Percentiles rank a stretch among this genome's conserved stretches.
These are phyloP conservation scores for Hordeum marinum DNA, from an alignment of 176 grass and related monocot genomes.

Conservation along the genomic window DNA sequence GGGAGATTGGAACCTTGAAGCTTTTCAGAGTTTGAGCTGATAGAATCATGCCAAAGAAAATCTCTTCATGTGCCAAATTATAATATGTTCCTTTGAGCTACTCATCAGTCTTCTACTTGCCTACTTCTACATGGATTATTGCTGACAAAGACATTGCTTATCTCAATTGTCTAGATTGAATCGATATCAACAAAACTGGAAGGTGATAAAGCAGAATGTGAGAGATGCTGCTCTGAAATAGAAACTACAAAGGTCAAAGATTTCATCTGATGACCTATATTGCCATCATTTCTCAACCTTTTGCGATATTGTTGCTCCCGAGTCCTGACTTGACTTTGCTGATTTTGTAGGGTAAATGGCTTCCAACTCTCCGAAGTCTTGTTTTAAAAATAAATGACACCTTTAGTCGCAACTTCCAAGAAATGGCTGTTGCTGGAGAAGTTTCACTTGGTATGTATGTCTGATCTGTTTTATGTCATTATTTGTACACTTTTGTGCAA, in stretches of 20 bases:
- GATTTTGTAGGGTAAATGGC: conserved; percentile 71
- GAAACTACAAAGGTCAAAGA: conserved; percentile 68
- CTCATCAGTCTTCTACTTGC: conserved; percentile 8
- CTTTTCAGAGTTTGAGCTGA: conserved; percentile 11
- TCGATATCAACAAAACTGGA: conserved; percentile 71
- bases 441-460: conserved; percentile 67
- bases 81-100: not conserved
- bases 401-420: conserved; percentile 92
- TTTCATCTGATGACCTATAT: not conserved
- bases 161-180: conserved; percentile 54
- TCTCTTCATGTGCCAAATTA: not conserved
- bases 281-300: conserved; percentile 2
- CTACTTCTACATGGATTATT: conserved; percentile 14
- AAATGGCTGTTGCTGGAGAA: conserved; percentile 99
- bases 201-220: conserved; percentile 48
- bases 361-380: conserved; percentile 70
- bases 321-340: conserved; percentile 4
- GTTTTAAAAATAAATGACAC: conserved; percentile 90
- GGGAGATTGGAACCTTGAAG: not conserved
- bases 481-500: not conserved
- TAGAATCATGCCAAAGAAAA: not conserved
- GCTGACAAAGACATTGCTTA: conserved; percentile 9
- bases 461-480: conserved; percentile 1
- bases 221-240: conserved; percentile 55
- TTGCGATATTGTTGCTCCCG: not conserved